Percentiles rank a stretch among this genome's conserved stretches.
phyloP scores from a whole-genome alignment of 441 rosid genomes.

The Viola pubescens region DNA sequence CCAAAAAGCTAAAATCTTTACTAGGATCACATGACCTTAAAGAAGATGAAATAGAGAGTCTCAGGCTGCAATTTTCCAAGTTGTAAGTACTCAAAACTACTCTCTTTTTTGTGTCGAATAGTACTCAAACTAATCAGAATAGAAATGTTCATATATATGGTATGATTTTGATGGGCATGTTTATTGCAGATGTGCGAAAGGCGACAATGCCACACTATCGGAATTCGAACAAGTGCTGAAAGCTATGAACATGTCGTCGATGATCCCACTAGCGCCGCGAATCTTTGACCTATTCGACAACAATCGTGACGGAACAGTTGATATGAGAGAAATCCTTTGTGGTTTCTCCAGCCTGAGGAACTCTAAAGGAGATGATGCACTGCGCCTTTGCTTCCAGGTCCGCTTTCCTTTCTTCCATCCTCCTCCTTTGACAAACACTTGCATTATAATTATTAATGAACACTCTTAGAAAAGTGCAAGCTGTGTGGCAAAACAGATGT shows the following conservation, averaged over 20 bases:
- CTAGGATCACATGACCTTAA: slow-evolving; percentile 53
- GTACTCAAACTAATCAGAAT: background rate
- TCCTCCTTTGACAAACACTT: background rate
- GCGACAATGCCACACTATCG: slow-evolving; percentile 57
- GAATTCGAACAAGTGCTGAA: slow-evolving; percentile 64
- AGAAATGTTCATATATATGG: background rate
- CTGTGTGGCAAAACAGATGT: slow-evolving; percentile 38
- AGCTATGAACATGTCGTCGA: slow-evolving; percentile 63
- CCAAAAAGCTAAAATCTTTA: slow-evolving; percentile 49
- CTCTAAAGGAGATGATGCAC: slow-evolving; percentile 62
- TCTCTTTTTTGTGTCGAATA: background rate
- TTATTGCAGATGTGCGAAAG: slow-evolving; percentile 48
- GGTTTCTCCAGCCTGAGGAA: slow-evolving; percentile 68
- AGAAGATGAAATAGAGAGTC: slow-evolving; percentile 49
- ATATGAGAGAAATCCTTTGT: slow-evolving; percentile 67
- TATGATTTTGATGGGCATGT: background rate
- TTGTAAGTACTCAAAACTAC: slow-evolving; percentile 30
- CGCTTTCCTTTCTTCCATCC: background rate
- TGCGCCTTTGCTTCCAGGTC: slow-evolving; percentile 67
- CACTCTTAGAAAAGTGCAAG: background rate
- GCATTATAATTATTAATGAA: background rate
- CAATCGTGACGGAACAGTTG: slow-evolving; percentile 65
- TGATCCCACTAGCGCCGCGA: slow-evolving; percentile 55
- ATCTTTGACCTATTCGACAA: slow-evolving; percentile 60
- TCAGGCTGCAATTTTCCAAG: slow-evolving; percentile 38